Evolutionary conservation across 495 filamentous ascomycete genomes (phyloP).

Genomic region (Aspergillus nanangensis): DNA sequence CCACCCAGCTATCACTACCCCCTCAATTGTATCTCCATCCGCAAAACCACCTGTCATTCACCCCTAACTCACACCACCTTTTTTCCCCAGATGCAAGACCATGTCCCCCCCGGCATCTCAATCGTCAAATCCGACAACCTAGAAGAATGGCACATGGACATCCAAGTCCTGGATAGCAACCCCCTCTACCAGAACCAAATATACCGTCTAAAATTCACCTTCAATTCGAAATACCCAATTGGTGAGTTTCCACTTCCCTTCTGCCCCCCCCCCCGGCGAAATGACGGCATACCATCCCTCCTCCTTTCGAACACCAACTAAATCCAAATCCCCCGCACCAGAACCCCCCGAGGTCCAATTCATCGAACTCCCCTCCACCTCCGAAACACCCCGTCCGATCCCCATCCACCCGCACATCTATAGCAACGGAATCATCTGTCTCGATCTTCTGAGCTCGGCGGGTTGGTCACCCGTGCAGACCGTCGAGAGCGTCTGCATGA

Average conservation of each 20-base stretch:
- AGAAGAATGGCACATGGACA: constrained; percentile 90
- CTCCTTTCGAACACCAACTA: background rate
- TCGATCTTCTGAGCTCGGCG: constrained; percentile 80
- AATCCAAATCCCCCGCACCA: constrained; percentile 19
- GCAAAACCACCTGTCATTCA: too few species aligned
- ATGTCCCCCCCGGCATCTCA: constrained; percentile 63
- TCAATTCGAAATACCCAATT: constrained; percentile 82
- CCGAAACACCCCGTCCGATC: constrained; percentile 60
- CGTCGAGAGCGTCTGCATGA: constrained; percentile 95
- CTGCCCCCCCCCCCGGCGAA: too few species aligned
- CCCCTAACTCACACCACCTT: background rate
- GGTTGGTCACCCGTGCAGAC: constrained; percentile 98
- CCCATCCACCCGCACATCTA: constrained; percentile 98
- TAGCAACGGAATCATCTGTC: constrained; percentile 95
- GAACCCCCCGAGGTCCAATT: constrained; percentile 95
- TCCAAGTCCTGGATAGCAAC: constrained; percentile 84
- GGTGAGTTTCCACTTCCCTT: constrained; percentile 47
- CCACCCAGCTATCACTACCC: background rate
- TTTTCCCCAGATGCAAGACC: constrained; percentile 39
- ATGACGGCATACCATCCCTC: background rate
- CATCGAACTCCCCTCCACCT: constrained; percentile 43
- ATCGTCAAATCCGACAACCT: constrained; percentile 78
- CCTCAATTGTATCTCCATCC: too few species aligned
- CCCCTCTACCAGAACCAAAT: constrained; percentile 78
- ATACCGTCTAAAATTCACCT: constrained; percentile 84